Evolutionary conservation across 345 rosid genomes (phyloP).

Genomic region (Lagerstroemia speciosa): DNA sequence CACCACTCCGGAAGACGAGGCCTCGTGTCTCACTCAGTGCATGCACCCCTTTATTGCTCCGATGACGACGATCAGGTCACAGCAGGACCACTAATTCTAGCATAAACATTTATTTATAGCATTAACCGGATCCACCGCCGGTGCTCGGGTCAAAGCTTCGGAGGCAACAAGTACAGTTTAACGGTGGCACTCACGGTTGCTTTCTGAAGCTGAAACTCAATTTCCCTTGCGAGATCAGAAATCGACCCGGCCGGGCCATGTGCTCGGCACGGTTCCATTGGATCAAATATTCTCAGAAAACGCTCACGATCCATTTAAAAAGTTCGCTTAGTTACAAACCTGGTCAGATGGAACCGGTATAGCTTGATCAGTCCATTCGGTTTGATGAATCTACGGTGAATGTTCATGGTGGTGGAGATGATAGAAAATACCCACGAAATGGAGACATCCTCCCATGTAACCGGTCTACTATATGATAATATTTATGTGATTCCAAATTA

Average conservation of each 20-base stretch:
- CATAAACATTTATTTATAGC: too few species aligned
- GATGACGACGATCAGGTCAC: neutral
- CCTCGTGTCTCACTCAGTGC: constrained; percentile 22
- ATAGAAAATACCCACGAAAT: neutral
- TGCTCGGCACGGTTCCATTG: too few species aligned
- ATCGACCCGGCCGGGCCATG: neutral
- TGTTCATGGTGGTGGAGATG: neutral
- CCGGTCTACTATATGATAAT: too few species aligned
- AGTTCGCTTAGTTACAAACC: too few species aligned
- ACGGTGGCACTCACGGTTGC: too few species aligned
- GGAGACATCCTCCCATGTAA: too few species aligned
- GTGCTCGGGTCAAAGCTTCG: neutral
- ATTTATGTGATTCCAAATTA: too few species aligned
- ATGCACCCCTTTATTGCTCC: constrained; percentile 2
- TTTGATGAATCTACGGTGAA: neutral
- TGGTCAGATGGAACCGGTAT: too few species aligned
- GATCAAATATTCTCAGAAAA: too few species aligned
- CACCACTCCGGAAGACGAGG: constrained; percentile 19
- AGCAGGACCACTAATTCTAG: neutral
- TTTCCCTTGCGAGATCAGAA: too few species aligned
- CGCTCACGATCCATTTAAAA: too few species aligned
- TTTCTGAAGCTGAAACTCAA: too few species aligned
- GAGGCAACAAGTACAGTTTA: neutral
- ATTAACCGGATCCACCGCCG: neutral
- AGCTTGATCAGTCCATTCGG: neutral